A percentile compares a stretch with the other conserved stretches of the same genome.
Evolutionary conservation across 2,329 filamentous ascomycete genomes (phyloP).

Genomic region (Huntiella bhutanensis): DNA sequence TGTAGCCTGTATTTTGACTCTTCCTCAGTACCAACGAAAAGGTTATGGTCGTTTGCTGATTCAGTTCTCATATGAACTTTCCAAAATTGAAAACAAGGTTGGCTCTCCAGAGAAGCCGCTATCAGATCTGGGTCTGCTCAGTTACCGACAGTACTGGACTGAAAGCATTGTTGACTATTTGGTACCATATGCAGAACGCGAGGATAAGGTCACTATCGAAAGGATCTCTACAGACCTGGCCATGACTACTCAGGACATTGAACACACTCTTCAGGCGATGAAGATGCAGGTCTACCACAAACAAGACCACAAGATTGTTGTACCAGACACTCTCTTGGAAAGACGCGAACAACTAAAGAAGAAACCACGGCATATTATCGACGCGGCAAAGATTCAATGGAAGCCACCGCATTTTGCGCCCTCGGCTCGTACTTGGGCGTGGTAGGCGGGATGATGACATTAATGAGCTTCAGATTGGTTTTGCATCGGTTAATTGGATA

Average conservation of each 20-base stretch:
- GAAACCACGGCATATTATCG: constrained; percentile 60
- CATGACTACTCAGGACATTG: constrained; percentile 95
- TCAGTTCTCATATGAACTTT: constrained; percentile 93
- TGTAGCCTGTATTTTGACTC: constrained; percentile 87
- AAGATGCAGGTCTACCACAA: constrained; percentile 94
- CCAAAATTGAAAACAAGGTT: constrained; percentile 83
- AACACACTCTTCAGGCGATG: constrained; percentile 82
- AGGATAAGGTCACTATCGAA: constrained; percentile 66
- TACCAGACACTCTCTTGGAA: constrained; percentile 66
- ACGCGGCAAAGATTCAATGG: constrained; percentile 69
- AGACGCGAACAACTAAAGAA: constrained; percentile 62
- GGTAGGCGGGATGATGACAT: constrained; percentile 31
- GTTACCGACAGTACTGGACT: constrained; percentile 95
- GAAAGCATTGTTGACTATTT: constrained; percentile 82
- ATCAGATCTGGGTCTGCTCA: constrained; percentile 77
- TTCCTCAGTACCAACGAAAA: constrained; percentile 90
- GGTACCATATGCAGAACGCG: constrained; percentile 48
- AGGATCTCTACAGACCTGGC: constrained; percentile 59
- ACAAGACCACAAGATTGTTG: constrained; percentile 87
- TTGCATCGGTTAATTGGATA: background rate
- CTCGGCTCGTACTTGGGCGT: constrained; percentile 82
- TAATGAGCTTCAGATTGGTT: background rate
- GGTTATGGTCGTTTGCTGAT: constrained; percentile 87
- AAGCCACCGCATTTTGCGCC: constrained; percentile 91
- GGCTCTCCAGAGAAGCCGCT: constrained; percentile 94